phyloP scores from a whole-genome alignment of 1,284 basidiomycete species.

The Salmacisia buchloeana region DNA sequence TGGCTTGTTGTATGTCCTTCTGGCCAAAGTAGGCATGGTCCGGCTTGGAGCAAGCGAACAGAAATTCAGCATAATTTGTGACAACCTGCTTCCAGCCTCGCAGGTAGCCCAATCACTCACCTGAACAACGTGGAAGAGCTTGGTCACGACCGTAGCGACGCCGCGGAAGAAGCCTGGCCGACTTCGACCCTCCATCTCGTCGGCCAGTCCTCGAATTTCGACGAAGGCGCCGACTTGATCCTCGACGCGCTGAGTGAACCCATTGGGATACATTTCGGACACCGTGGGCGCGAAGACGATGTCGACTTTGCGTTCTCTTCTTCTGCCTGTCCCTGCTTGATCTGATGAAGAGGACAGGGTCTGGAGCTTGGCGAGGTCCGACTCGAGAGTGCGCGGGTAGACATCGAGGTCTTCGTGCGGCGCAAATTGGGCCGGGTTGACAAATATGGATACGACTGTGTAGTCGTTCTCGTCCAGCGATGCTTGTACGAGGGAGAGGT shows the following conservation, averaged over 20 bases:
- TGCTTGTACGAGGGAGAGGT: constrained; percentile 67
- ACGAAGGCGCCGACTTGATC: constrained; percentile 82
- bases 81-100: constrained; percentile 1
- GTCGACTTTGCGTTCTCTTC: constrained; percentile 18
- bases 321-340: too few relatives aligned
- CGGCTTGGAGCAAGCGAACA: constrained; percentile 61
- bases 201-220: constrained; percentile 74
- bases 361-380: constrained; percentile 43
- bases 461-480: constrained; percentile 74
- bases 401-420: constrained; percentile 85
- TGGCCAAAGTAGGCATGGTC: constrained; percentile 92
- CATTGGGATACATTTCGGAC: constrained; percentile 66
- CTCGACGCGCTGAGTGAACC: constrained; percentile 71
- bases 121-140: constrained; percentile 86
- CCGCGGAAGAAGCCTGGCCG: constrained; percentile 91
- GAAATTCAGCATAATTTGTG: too few relatives aligned
- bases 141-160: constrained; percentile 89
- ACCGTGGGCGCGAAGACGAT: constrained; percentile 39
- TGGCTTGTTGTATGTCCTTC: constrained; percentile 94
- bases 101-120: constrained; percentile 54
- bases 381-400: constrained; percentile 71
- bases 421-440: constrained; percentile 96
- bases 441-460: constrained; percentile 91
- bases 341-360: constrained; percentile 53
- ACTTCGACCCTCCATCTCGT: constrained; percentile 77